These are phyloP conservation scores for Coemansia sp. DNA, from an alignment of 192 early-diverging fungal species.

Conservation along the genomic window DNA sequence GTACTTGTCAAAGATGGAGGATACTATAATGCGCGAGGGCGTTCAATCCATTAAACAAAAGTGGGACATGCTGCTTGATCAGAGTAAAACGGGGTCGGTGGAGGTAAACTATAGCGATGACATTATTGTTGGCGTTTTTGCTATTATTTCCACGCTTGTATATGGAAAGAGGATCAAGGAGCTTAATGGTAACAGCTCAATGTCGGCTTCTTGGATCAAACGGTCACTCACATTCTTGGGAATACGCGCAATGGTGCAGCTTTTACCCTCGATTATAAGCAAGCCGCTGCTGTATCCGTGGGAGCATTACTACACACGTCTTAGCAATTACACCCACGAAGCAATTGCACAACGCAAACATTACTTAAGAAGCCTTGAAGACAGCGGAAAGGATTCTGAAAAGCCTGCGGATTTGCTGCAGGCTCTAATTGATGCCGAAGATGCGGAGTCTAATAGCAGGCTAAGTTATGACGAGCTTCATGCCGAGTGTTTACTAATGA, in stretches of 20 bases:
- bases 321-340: conserved; percentile 25
- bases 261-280: conserved; percentile 17
- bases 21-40: conserved; percentile 31
- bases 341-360: conserved; percentile 13
- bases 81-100: conserved; percentile 11
- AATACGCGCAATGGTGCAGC: conserved; percentile 22
- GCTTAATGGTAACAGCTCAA: conserved; percentile 13
- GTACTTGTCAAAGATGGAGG: conserved; percentile 33
- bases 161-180: conserved; percentile 29
- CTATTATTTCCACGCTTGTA: conserved; percentile 30
- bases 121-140: conserved; percentile 27
- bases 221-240: conserved; percentile 18
- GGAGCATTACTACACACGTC: conserved; percentile 21
- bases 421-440: conserved; percentile 35
- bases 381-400: neutral
- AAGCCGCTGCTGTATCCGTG: conserved; percentile 15
- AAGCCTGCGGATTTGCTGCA: conserved; percentile 30
- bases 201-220: conserved; percentile 22
- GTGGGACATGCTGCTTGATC: conserved; percentile 26
- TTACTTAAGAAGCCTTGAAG: conserved; percentile 1
- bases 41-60: conserved; percentile 26
- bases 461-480: conserved; percentile 26
- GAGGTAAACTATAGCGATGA: conserved; percentile 38
- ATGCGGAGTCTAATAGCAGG: conserved; percentile 21
- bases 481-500: conserved; percentile 30